A percentile compares a stretch with the other conserved stretches of the same genome.
Evolutionary conservation across 2,329 filamentous ascomycete species (phyloP).

Genomic region (Paecilomyces fulvus): DNA sequence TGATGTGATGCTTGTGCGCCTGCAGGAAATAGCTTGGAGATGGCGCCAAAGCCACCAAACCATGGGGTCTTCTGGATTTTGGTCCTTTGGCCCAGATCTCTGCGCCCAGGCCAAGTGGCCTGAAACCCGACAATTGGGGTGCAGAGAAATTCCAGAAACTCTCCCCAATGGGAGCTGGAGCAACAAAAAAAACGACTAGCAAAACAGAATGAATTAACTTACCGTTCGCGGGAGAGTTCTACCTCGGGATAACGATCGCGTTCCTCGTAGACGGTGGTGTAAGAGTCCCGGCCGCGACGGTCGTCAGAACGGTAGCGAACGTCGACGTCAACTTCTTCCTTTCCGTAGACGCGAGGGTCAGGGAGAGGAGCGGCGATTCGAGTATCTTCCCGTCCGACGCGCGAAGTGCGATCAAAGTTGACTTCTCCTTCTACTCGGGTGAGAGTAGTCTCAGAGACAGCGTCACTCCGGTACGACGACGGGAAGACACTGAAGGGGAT

Average conservation of each 20-base stretch:
- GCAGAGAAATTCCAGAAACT: neutral
- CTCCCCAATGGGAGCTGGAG: neutral
- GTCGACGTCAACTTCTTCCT: conserved; percentile 83
- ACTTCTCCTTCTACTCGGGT: conserved; percentile 86
- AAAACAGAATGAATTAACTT: conserved; percentile 22
- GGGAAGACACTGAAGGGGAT: conserved; percentile 99
- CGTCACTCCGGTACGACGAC: conserved; percentile 83
- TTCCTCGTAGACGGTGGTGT: conserved; percentile 21
- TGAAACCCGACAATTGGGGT: neutral
- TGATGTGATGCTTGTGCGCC: conserved; percentile 9
- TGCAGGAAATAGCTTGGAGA: neutral
- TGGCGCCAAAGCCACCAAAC: neutral
- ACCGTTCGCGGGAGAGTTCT: conserved; percentile 45
- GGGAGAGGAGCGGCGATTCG: conserved; percentile 55
- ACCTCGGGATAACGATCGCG: conserved; percentile 38
- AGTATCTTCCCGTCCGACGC: conserved; percentile 98
- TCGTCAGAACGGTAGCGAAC: conserved; percentile 52
- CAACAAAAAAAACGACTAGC: neutral
- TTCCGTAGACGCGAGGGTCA: conserved; percentile 57
- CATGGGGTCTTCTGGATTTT: neutral
- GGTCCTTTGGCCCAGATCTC: neutral
- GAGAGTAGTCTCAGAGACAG: conserved; percentile 56
- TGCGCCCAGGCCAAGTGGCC: neutral
- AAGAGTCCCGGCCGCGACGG: conserved; percentile 54
- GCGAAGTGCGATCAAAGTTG: conserved; percentile 63